Evolutionary conservation across 176 grass and related monocot genomes (phyloP).

Genomic region (Lolium multiflorum): DNA sequence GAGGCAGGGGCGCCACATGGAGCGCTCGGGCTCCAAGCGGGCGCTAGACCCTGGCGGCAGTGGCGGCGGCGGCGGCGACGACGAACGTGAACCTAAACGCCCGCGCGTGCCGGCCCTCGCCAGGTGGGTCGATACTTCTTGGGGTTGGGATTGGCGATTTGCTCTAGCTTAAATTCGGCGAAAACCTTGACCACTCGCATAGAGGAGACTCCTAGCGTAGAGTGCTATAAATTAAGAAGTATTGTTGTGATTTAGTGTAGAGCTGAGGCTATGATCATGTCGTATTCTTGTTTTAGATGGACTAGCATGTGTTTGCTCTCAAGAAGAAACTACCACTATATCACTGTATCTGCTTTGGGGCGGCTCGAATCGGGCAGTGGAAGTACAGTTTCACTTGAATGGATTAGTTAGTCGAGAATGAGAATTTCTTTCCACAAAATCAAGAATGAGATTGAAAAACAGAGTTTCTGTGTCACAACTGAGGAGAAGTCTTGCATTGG

Average conservation of each 20-base stretch:
- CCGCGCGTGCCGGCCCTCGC: slow-evolving; percentile 60
- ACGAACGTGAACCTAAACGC: slow-evolving; percentile 50
- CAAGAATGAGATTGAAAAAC: background rate
- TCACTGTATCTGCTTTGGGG: background rate
- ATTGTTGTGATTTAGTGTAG: background rate
- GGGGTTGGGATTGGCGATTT: background rate
- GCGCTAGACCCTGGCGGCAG: slow-evolving; percentile 50
- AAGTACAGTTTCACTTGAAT: slow-evolving; percentile 6
- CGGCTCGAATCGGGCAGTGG: background rate
- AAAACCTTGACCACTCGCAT: background rate
- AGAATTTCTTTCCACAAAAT: background rate
- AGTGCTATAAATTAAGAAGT: background rate
- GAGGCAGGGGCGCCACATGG: slow-evolving; percentile 50
- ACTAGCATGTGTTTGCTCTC: background rate
- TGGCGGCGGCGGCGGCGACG: slow-evolving; percentile 33
- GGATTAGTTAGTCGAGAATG: background rate
- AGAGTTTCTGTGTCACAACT: background rate
- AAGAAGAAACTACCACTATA: background rate
- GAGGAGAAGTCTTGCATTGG: background rate
- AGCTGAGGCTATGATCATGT: slow-evolving; percentile 1
- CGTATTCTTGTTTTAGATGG: background rate
- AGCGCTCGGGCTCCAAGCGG: slow-evolving; percentile 59
- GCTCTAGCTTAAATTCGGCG: background rate
- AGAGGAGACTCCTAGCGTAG: background rate
- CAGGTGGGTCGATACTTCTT: slow-evolving; percentile 37